Evolutionary conservation across 768 basidiomycete species (phyloP).

Genomic region (Termitomyces sp.): DNA sequence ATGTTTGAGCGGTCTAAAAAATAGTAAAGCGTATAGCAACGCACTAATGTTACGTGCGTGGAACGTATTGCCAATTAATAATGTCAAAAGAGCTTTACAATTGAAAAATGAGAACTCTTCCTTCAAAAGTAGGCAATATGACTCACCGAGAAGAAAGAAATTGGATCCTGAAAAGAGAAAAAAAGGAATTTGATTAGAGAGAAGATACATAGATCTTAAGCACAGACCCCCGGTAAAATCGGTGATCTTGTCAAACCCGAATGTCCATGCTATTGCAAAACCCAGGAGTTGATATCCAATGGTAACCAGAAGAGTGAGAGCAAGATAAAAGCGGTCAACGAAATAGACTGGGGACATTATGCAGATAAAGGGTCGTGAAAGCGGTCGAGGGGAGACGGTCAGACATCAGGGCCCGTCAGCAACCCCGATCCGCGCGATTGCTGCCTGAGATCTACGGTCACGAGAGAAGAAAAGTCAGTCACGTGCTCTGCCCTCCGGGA

Average conservation of each 20-base stretch:
- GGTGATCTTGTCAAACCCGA: conserved; percentile 71
- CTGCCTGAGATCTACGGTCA: neutral
- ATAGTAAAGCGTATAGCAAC: neutral
- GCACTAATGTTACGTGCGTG: neutral
- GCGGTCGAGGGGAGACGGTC: neutral
- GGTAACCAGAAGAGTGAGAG: conserved; percentile 45
- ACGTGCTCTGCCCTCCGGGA: neutral
- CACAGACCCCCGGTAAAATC: conserved; percentile 54
- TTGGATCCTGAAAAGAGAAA: neutral
- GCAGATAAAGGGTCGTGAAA: neutral
- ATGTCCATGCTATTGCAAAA: conserved; percentile 61
- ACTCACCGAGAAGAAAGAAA: neutral
- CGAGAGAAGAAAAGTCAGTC: neutral
- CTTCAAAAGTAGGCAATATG: neutral
- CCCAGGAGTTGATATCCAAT: conserved; percentile 55
- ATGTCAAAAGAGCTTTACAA: neutral
- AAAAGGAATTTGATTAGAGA: too few species aligned
- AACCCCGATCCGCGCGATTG: neutral
- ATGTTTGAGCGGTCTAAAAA: neutral
- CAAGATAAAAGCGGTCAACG: conserved; percentile 1
- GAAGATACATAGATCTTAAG: conserved; percentile 24
- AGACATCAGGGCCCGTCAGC: neutral
- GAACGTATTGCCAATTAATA: neutral
- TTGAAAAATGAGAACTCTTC: too few species aligned
- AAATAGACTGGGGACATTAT: neutral